These are phyloP conservation scores for Jimgerdemannia lactiflua DNA, from an alignment of 192 early-diverging fungal species.

Conservation along the genomic window DNA sequence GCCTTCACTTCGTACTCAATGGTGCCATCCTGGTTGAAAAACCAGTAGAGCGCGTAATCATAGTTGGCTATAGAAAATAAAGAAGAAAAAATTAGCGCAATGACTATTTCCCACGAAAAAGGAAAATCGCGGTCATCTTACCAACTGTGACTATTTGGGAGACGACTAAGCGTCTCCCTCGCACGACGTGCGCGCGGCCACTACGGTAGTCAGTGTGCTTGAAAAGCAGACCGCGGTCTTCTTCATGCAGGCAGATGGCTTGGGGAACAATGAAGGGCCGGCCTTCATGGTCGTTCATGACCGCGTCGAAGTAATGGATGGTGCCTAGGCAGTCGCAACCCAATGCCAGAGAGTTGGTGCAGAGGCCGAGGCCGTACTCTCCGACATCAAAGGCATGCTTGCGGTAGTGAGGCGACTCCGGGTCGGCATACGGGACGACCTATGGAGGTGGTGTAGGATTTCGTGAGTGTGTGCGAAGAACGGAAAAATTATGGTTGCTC, in stretches of 20 bases:
- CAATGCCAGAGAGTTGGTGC: conserved; percentile 31
- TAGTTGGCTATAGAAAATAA: conserved; percentile 29
- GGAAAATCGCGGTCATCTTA: neutral
- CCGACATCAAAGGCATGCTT: conserved; percentile 42
- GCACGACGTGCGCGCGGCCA: conserved; percentile 29
- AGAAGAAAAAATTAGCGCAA: neutral
- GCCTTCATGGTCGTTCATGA: conserved; percentile 31
- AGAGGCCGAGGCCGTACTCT: conserved; percentile 40
- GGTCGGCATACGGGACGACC: conserved; percentile 36
- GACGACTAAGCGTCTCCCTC: conserved; percentile 32
- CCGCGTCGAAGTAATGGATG: conserved; percentile 39
- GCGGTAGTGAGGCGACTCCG: conserved; percentile 21
- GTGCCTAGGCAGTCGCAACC: conserved; percentile 40
- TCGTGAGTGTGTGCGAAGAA: no score
- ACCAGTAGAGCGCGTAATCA: conserved; percentile 38
- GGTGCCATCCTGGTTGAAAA: conserved; percentile 40
- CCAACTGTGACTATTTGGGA: conserved; percentile 36
- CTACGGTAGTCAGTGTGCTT: conserved; percentile 41
- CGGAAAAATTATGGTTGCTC: no score
- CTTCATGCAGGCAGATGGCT: conserved; percentile 39
- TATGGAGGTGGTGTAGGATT: no score
- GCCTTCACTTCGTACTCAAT: conserved; percentile 41
- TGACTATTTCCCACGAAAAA: neutral
- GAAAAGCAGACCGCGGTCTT: conserved; percentile 33
- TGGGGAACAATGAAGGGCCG: conserved; percentile 31